Base-by-base conservation (phyloP, 441 rosid genomes). In the Manihot esculenta region DNA sequence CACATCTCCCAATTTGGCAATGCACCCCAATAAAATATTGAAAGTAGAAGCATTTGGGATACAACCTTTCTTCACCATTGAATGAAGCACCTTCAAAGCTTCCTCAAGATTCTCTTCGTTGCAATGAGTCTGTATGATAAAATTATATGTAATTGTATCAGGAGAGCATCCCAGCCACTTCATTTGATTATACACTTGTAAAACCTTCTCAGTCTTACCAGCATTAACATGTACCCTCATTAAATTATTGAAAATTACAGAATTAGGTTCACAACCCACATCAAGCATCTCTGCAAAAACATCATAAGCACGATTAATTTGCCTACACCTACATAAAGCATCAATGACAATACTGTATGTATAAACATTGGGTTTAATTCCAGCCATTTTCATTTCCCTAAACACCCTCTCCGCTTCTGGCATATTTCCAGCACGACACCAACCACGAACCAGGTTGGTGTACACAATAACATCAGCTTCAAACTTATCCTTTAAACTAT, bases 101-200 rank as follows among this genome's bases (percentile, higher is more conserved):
- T 80, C 83, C 0, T 88, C 95, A 3, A 86, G 84, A 71, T 87
- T 85, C n/a, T 80, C 86, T 7, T 87, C 93, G 78, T 83, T 89
- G 65, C 99, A 94, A 68, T 88, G 93, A 41, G 73, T 76, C 81
- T 92, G 94, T 0, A 92, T 79, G 12, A 94, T 85, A 79, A 85
- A 94, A 70, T 94, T 92, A 48, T 82, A 89, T 0, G 97, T 94
- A 35, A 94, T 76, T 0, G 85, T 83, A 59, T 94, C 99, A 0
- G 99, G 85, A 26, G 71, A 74, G 18, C 91, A 85, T 7, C 85
- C 87, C 0, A 89, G 86, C 74, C 84, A 83, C 86, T 84, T 94
- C 97, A 94, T 92, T 78, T 90, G 97, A 71, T 94, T 94, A 78
- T 89, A 89, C 8, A 92, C 96, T 75, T 94, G 97, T 77, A 94